Evolutionary conservation across 2,329 filamentous ascomycete species (phyloP).

Genomic region (Neonectria neomacrospora): DNA sequence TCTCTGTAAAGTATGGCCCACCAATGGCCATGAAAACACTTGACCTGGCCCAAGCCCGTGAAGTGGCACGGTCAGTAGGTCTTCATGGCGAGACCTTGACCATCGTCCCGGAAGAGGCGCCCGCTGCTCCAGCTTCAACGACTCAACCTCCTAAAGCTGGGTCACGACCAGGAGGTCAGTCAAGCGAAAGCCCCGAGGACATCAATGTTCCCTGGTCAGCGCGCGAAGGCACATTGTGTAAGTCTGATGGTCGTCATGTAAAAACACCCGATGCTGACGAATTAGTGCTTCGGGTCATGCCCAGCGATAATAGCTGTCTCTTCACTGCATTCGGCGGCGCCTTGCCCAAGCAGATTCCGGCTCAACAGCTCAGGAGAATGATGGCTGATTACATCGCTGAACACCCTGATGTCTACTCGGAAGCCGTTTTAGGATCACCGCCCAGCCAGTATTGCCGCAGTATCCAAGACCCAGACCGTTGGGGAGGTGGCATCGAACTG

Average conservation of each 20-base stretch:
- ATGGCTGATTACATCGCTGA: conserved; percentile 82
- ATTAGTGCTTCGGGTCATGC: conserved; percentile 89
- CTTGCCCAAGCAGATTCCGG: conserved; percentile 68
- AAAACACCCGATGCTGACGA: conserved; percentile 15
- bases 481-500: conserved; percentile 93
- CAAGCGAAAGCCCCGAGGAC: conserved; percentile 44
- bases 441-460: conserved; percentile 82
- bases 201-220: conserved; percentile 60
- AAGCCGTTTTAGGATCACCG: conserved; percentile 78
- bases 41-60: conserved; percentile 62
- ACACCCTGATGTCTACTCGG: conserved; percentile 77
- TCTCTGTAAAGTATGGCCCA: conserved; percentile 86
- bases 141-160: conserved; percentile 16
- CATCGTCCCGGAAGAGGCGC: conserved; percentile 56
- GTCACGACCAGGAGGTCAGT: conserved; percentile 4
- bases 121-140: conserved; percentile 26
- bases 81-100: conserved; percentile 64
- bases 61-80: conserved; percentile 60
- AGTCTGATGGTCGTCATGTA: conserved; percentile 6
- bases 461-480: conserved; percentile 83
- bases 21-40: conserved; percentile 75
- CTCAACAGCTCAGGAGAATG: conserved; percentile 73
- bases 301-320: conserved; percentile 94
- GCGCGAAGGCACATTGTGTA: conserved; percentile 63
- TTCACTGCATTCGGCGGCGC: conserved; percentile 89